Base-by-base conservation (phyloP, 2,329 filamentous ascomycete genomes). In the Aspergillus quadricinctus region DNA sequence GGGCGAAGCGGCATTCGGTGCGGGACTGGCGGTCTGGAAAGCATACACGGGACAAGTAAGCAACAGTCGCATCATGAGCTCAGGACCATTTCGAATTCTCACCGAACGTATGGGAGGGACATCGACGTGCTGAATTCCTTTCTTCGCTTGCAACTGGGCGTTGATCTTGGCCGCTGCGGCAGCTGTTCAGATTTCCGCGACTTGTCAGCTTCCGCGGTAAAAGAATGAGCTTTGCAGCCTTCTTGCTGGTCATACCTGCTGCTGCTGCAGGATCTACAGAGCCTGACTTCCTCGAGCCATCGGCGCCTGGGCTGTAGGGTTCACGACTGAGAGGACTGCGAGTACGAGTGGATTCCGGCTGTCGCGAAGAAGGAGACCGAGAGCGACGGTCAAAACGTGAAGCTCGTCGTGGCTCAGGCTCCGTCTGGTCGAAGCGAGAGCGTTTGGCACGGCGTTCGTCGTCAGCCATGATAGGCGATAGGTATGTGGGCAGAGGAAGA, bases 371-470 rank as follows among this genome's bases (percentile, higher is more conserved):
- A 23, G 92, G 92, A 31, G 92, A 96, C 63, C 91, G 88, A 57
- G 94, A 97, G 66, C 94, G 88, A 66, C 92, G 86, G 76, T 97
- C 93, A 75, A 96, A 97, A 71, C 92, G 85, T 50, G 92, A 95
- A 46, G 83, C 70, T 65, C 86, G 82, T 68, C 87, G 88, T 56
- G 88, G 85, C 69, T 94, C 90, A 5, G 89, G 86, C 72, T 93
- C 90, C 49, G 87, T 94, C 75, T 95, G 90, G 72, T 97, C 93
- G 76, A 97, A 97, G 74, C 93, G 91, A 69, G 92, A 96, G 60
- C 92, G 88, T 80, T 96, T 96, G 58, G 81, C 79, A 58, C 86
- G 85, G 71, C 87, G 84, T 65, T 92, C 89, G 61, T 88, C 82
- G 67, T 94, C 90, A 64, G 89, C 85, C 91, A 96, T 92, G 49